Percentiles rank a stretch among this genome's conserved stretches.
Conservation (phyloP, 148 eudicot species). For the Rhododendron mucronatum region DNA sequence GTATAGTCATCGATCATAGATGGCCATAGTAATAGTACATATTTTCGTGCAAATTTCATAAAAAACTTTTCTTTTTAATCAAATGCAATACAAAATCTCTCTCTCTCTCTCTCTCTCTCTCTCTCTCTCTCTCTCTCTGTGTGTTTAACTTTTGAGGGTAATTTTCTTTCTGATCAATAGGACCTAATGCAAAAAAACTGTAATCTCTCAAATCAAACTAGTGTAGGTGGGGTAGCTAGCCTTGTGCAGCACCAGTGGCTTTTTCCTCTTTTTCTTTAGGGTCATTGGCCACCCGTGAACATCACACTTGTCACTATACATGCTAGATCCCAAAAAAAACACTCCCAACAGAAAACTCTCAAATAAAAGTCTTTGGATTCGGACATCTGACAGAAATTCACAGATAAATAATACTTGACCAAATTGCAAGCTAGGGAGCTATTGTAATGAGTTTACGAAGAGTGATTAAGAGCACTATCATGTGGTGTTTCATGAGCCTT, state of each 20-base stretch:
- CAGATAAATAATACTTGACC: too few relatives aligned
- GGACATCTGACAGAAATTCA: not conserved
- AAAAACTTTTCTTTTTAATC: too few relatives aligned
- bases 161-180: too few relatives aligned
- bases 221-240: not conserved
- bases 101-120: too few relatives aligned
- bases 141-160: too few relatives aligned
- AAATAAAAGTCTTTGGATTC: not conserved
- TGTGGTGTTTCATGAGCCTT: too few relatives aligned
- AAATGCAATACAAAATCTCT: too few relatives aligned
- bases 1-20: too few relatives aligned
- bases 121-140: too few relatives aligned
- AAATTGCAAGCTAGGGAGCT: not conserved
- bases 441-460: not conserved
- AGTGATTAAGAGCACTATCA: too few relatives aligned
- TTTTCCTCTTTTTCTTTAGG: not conserved
- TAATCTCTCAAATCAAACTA: not conserved
- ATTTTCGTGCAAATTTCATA: too few relatives aligned
- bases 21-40: too few relatives aligned
- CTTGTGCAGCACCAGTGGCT: not conserved
- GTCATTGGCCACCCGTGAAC: not conserved
- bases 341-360: not conserved
- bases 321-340: not conserved
- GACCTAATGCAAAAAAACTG: not conserved
- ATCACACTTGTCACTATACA: not conserved